phyloP scores from a whole-genome alignment of 164 flowering plant genomes.

The Magnolia kwangsiensis region DNA sequence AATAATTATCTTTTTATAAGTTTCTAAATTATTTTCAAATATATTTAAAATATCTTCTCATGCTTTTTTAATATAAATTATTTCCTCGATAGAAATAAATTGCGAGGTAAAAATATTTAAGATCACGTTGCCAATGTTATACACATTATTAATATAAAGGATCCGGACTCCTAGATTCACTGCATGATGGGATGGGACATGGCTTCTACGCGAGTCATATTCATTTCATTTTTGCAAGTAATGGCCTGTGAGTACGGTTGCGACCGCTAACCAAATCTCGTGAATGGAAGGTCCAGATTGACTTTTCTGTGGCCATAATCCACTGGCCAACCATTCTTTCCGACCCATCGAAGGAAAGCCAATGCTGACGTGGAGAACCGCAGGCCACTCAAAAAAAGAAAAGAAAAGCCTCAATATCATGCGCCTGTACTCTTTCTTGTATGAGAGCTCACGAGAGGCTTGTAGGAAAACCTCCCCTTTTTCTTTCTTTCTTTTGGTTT shows the following conservation, averaged over 20 bases:
- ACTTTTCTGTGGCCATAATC: neutral
- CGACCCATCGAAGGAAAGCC: neutral
- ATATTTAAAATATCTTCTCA: too few species aligned
- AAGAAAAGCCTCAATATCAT: neutral
- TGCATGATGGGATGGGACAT: too few species aligned
- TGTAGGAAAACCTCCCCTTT: neutral
- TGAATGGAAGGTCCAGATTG: neutral
- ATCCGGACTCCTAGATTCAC: too few species aligned
- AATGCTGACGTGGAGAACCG: neutral
- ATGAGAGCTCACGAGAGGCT: neutral
- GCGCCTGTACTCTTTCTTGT: neutral
- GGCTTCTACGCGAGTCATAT: too few species aligned
- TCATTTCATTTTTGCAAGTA: too few species aligned
- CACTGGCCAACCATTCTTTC: neutral
- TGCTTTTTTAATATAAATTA: too few species aligned
- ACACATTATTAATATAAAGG: too few species aligned
- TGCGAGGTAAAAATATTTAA: too few species aligned
- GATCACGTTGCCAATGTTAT: too few species aligned
- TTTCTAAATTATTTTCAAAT: too few species aligned
- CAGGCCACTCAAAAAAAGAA: neutral
- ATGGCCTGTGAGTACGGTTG: neutral
- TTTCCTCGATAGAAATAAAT: too few species aligned
- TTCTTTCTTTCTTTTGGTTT: neutral
- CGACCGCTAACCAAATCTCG: neutral
- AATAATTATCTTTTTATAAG: too few species aligned